Conservation (phyloP, 2,329 filamentous ascomycete species). For the Trichoderma asperellum region DNA sequence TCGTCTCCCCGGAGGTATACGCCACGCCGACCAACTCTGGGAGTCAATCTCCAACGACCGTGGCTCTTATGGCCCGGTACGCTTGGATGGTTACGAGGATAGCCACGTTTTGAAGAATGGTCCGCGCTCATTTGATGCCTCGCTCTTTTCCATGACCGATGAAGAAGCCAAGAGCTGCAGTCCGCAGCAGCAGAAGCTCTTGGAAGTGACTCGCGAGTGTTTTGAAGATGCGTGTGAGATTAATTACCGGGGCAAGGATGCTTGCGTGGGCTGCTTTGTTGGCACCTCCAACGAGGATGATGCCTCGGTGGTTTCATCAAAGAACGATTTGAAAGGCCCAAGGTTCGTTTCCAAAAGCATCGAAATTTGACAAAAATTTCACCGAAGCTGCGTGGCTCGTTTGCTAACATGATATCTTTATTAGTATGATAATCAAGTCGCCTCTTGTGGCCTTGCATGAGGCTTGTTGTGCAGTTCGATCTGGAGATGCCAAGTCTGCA, state of each 20-base stretch:
- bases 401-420: not conserved
- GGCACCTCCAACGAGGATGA: conserved; percentile 37
- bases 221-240: conserved; percentile 36
- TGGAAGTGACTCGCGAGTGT: conserved; percentile 36
- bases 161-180: conserved; percentile 38
- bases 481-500: conserved; percentile 21
- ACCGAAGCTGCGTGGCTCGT: not conserved
- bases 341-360: conserved; percentile 9
- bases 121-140: conserved; percentile 36
- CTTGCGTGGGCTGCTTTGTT: conserved; percentile 38
- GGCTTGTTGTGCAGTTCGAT: conserved; percentile 22
- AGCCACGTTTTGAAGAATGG: conserved; percentile 36
- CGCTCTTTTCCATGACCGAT: conserved; percentile 39
- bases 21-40: conserved; percentile 37
- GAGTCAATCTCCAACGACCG: conserved; percentile 37
- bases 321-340: conserved; percentile 18
- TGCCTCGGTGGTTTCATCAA: conserved; percentile 4
- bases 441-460: conserved; percentile 23
- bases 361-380: not conserved
- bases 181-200: conserved; percentile 36
- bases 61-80: conserved; percentile 34
- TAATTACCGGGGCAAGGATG: conserved; percentile 36
- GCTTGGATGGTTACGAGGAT: conserved; percentile 24
- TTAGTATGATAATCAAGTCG: not conserved
- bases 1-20: conserved; percentile 40